Evolutionary conservation across 306 rosid genomes (phyloP), one percentile per base, ranked within the genome.

Genomic region (Quercus parvula): DNA sequence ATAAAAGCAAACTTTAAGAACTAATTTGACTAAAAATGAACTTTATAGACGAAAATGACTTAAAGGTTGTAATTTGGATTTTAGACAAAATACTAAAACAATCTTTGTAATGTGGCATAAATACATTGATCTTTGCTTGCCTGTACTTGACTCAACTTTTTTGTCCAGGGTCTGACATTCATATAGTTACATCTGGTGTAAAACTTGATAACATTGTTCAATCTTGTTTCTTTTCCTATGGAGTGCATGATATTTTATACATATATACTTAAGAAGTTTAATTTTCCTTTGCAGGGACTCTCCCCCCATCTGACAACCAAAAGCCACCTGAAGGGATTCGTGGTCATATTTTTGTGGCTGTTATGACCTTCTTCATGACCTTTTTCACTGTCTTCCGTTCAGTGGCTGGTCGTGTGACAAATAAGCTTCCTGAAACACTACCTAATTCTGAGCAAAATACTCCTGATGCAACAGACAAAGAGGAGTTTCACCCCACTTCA

Each of bases 281-380:
- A 52, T 17, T 81, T 89, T 70, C 69, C 49, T 74, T 77, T 77
- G 74, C 89, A 95, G 99, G 97, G 78, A 79, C 81, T 28, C 80
- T 84, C 80, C 81, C 92, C 66, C 78, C 77, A 59, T 79, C 80
- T 25, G 57, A 80, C 30, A 28, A 88, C 33, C 83, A 83, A 33
- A 87, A 78, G 75, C 9, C 78, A 54, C 83, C 94, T 1, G 90
- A 85, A 80, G 89, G 88, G 69, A 77, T 93, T 59, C 78, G 0
- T 63, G 86, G 87, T 85, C 89, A 84, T 83, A 73, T 89, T 73
- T 68, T 90, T 82, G 83, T 88, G 25, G 89, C 86, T 22, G 79
- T 93, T 74, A 82, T 92, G 83, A 88, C 91, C 63, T 87, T 95
- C 89, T 87, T 91, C 73, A 52, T 90, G 82, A 87, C 90, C 70